phyloP scores from a whole-genome alignment of 768 basidiomycete species.

The Mycena haematopus region DNA sequence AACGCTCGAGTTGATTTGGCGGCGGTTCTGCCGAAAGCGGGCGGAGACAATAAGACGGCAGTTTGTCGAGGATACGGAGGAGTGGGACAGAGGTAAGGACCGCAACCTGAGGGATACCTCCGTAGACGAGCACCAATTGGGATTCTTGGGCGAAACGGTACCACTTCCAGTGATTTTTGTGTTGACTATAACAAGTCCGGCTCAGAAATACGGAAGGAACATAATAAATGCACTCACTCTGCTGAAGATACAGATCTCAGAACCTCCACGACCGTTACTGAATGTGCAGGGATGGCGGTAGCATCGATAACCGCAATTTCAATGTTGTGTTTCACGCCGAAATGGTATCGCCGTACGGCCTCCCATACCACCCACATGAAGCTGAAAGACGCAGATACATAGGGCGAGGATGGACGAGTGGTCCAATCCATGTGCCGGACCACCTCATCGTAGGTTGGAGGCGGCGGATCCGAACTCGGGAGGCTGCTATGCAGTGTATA shows the following conservation, averaged over 20 bases:
- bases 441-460: conserved; percentile 66
- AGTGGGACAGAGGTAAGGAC: conserved; percentile 76
- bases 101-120: conserved; percentile 68
- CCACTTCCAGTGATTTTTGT: conserved; percentile 77
- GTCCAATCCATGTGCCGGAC: conserved; percentile 72
- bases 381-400: conserved; percentile 79
- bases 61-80: conserved; percentile 63
- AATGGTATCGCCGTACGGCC: conserved; percentile 74
- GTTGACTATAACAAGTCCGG: conserved; percentile 47
- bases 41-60: conserved; percentile 74
- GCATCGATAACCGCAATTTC: conserved; percentile 84
- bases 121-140: conserved; percentile 76
- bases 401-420: conserved; percentile 71
- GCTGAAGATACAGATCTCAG: conserved; percentile 56
- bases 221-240: conserved; percentile 53
- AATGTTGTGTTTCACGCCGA: conserved; percentile 74
- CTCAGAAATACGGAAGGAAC: background rate
- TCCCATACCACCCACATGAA: conserved; percentile 87
- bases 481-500: conserved; percentile 38
- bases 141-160: conserved; percentile 76
- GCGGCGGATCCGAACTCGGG: conserved; percentile 42
- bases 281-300: conserved; percentile 57
- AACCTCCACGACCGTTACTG: conserved; percentile 71
- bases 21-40: conserved; percentile 33
- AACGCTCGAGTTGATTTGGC: conserved; percentile 39